These are phyloP conservation scores for Suillus clintonianus DNA, from an alignment of 768 basidiomycete species.

Conservation along the genomic window DNA sequence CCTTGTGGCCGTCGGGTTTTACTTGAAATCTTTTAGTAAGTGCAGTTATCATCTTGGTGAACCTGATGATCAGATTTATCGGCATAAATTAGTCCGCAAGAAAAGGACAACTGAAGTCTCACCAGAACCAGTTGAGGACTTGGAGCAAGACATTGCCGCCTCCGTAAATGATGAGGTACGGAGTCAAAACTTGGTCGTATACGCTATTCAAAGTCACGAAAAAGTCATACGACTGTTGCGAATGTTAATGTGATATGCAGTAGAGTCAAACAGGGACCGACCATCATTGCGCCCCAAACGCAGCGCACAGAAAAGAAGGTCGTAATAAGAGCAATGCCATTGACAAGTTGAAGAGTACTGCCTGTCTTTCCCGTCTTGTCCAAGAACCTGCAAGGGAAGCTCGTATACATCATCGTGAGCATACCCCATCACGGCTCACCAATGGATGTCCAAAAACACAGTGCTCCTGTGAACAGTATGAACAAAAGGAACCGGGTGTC, in stretches of 20 bases:
- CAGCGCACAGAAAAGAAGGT: conserved; percentile 74
- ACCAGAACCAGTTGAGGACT: conserved; percentile 81
- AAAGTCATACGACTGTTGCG: conserved; percentile 64
- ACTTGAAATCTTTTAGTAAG: conserved; percentile 60
- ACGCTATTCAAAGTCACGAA: conserved; percentile 56
- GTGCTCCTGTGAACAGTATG: conserved; percentile 55
- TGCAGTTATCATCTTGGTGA: conserved; percentile 71
- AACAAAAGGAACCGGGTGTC: conserved; percentile 3
- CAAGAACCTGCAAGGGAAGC: conserved; percentile 53
- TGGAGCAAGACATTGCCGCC: conserved; percentile 67
- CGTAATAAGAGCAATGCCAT: conserved; percentile 65
- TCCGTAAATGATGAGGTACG: conserved; percentile 53
- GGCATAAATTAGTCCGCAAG: conserved; percentile 1
- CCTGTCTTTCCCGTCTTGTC: conserved; percentile 79
- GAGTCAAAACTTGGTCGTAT: conserved; percentile 52
- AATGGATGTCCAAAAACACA: conserved; percentile 86
- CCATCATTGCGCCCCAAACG: conserved; percentile 62
- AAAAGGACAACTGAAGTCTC: conserved; percentile 18
- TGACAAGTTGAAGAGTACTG: conserved; percentile 63
- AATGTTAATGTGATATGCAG: background rate
- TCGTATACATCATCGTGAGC: background rate
- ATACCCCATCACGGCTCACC: conserved; percentile 44
- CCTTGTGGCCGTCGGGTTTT: conserved; percentile 18
- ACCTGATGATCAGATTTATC: conserved; percentile 44
- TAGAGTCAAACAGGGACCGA: conserved; percentile 14